Percentiles rank a stretch among this genome's conserved stretches.
Evolutionary conservation across 352 stramenopile species (phyloP).

Genomic region (Globisporangium echinulatum): DNA sequence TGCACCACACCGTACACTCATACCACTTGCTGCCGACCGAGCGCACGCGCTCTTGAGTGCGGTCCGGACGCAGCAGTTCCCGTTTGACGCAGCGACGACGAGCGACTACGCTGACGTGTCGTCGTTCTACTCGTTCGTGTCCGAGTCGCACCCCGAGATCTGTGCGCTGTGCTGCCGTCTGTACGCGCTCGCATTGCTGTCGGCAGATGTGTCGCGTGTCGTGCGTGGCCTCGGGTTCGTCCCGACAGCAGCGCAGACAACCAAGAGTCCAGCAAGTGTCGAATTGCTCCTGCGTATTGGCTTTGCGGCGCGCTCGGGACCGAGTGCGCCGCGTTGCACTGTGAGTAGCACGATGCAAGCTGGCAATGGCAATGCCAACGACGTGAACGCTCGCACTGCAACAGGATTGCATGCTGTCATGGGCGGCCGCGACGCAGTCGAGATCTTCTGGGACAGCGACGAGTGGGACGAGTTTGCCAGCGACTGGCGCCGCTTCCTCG

Average conservation of each 20-base stretch:
- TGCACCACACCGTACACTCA: too few relatives aligned
- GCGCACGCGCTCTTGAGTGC: conserved; percentile 49
- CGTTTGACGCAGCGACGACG: conserved; percentile 65
- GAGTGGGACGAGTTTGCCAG: conserved; percentile 48
- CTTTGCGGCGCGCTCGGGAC: conserved; percentile 37
- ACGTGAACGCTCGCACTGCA: too few relatives aligned
- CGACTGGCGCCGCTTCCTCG: conserved; percentile 51
- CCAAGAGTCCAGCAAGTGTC: conserved; percentile 31
- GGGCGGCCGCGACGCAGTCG: conserved; percentile 20
- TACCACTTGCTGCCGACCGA: conserved; percentile 1
- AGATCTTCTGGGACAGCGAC: conserved; percentile 46
- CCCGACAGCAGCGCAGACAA: conserved; percentile 45
- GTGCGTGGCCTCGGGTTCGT: conserved; percentile 61
- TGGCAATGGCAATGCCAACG: too few relatives aligned
- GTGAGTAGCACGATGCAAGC: neutral
- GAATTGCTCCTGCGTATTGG: conserved; percentile 64
- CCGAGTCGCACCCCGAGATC: conserved; percentile 72
- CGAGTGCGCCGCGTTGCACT: conserved; percentile 16
- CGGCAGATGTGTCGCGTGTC: conserved; percentile 43
- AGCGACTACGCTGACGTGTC: conserved; percentile 73
- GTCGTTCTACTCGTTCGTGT: conserved; percentile 83
- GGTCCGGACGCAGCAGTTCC: conserved; percentile 64
- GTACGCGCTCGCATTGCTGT: conserved; percentile 60
- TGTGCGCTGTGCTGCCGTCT: conserved; percentile 73
- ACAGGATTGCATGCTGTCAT: conserved; percentile 7